Percentiles rank a stretch among this genome's conserved stretches.
Evolutionary conservation across 73 alveolate species (phyloP).

Genomic region (Effrenium voratum): DNA sequence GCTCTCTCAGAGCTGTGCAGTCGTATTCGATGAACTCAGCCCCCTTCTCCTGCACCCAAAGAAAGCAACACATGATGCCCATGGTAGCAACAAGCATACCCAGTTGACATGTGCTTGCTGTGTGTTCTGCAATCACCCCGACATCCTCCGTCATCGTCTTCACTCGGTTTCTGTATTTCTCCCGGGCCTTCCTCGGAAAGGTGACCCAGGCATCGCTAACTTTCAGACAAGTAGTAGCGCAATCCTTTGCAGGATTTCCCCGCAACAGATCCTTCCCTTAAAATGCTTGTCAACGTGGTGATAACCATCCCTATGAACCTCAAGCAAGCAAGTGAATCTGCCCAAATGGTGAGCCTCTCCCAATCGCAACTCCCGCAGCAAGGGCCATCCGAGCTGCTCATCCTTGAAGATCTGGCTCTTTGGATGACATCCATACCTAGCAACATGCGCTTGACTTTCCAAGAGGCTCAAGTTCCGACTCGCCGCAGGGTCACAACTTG

Average conservation of each 20-base stretch:
- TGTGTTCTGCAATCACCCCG: not conserved
- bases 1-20: not conserved
- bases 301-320: no score
- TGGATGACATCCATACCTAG: slow-evolving; percentile 78
- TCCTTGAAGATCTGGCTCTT: slow-evolving; percentile 77
- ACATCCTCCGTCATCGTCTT: slow-evolving; percentile 70
- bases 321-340: no score
- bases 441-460: not conserved
- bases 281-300: no score
- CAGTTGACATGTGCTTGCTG: not conserved
- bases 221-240: no score
- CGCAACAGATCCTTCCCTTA: no score
- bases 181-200: slow-evolving; percentile 71
- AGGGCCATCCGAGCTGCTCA: slow-evolving; percentile 18
- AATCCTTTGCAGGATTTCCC: no score
- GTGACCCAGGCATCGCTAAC: no score
- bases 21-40: slow-evolving; percentile 81
- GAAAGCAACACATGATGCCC: not conserved
- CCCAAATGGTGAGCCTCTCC: no score
- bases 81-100: not conserved
- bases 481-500: slow-evolving; percentile 33
- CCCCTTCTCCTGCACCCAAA: slow-evolving; percentile 47
- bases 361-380: no score
- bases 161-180: slow-evolving; percentile 69
- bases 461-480: not conserved